Conservation (phyloP, 768 basidiomycete species). For the Heimioporus sp. region DNA sequence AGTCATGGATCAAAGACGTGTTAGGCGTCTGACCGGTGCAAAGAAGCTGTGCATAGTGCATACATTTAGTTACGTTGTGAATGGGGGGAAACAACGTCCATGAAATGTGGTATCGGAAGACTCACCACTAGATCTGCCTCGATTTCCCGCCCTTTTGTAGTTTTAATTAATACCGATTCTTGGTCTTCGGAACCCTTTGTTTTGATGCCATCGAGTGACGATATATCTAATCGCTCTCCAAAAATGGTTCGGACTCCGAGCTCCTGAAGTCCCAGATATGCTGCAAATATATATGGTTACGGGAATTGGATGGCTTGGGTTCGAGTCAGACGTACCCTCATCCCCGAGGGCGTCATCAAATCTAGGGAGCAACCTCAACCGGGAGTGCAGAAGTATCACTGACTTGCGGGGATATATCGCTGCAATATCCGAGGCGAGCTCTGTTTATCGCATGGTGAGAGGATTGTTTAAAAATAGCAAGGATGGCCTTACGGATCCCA, state of each 20-base stretch:
- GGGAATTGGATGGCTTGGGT: too few species aligned
- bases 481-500: constrained; percentile 55
- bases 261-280: constrained; percentile 36
- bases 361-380: constrained; percentile 48
- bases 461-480: not conserved
- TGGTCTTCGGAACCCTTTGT: not conserved
- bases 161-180: constrained; percentile 37
- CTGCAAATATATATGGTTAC: not conserved
- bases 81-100: not conserved
- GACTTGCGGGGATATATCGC: constrained; percentile 48
- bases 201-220: constrained; percentile 24
- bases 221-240: constrained; percentile 51
- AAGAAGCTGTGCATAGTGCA: constrained; percentile 38
- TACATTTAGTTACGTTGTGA: not conserved
- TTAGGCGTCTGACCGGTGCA: constrained; percentile 65
- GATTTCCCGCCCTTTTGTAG: constrained; percentile 48
- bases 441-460: constrained; percentile 28
- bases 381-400: constrained; percentile 62
- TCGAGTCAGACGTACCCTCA: constrained; percentile 37
- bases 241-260: constrained; percentile 49
- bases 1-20: constrained; percentile 41
- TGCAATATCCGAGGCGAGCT: constrained; percentile 64
- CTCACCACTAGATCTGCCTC: constrained; percentile 52
- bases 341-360: constrained; percentile 53
- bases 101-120: not conserved